Evolutionary conservation across 2,329 filamentous ascomycete genomes (phyloP).

Genomic region (Alternaria sp.): DNA sequence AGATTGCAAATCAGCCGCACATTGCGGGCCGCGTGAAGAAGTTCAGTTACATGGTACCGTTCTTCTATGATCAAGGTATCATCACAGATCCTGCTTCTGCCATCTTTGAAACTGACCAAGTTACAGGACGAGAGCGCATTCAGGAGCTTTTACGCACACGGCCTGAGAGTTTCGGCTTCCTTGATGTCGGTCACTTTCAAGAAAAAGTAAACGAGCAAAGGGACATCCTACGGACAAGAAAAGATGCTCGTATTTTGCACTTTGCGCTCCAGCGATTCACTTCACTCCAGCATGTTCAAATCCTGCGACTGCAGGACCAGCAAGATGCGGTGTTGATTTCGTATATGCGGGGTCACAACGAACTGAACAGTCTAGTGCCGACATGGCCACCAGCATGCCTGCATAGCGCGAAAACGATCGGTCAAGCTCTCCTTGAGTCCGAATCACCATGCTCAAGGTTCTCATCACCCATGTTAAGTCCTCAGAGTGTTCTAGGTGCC

Average conservation of each 20-base stretch:
- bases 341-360: conserved; percentile 60
- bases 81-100: conserved; percentile 3
- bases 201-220: conserved; percentile 60
- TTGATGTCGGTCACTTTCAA: conserved; percentile 54
- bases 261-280: conserved; percentile 66
- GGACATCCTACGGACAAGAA: conserved; percentile 59
- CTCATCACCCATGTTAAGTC: conserved; percentile 69
- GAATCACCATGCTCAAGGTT: conserved; percentile 67
- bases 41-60: conserved; percentile 68
- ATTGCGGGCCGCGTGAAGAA: conserved; percentile 65
- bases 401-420: conserved; percentile 67
- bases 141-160: conserved; percentile 51
- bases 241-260: conserved; percentile 62
- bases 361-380: conserved; percentile 58
- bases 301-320: conserved; percentile 68
- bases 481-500: conserved; percentile 64
- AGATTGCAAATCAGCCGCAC: conserved; percentile 59
- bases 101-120: conserved; percentile 25
- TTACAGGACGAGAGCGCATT: conserved; percentile 51
- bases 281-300: conserved; percentile 69
- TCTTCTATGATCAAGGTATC: conserved; percentile 64
- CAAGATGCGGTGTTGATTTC: conserved; percentile 64
- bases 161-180: conserved; percentile 45
- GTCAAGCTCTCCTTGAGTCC: conserved; percentile 64
- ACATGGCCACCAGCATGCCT: conserved; percentile 70